Base-by-base conservation (phyloP, 768 basidiomycete genomes). In the Tylopilus intermedius region DNA sequence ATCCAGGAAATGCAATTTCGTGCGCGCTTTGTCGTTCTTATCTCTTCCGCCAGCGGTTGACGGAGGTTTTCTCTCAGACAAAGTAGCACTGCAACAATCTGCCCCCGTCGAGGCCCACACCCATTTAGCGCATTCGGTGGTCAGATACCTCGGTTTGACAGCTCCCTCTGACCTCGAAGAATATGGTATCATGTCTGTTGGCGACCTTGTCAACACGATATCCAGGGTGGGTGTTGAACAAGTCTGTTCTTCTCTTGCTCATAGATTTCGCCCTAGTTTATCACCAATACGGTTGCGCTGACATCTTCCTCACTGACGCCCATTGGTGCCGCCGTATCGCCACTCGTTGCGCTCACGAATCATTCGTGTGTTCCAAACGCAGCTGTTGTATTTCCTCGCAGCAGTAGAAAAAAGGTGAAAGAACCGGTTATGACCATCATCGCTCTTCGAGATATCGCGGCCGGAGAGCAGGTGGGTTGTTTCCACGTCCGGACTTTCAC, bases 321-420 rank as follows among this genome's bases (percentile, higher is more conserved):
- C 0, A 74, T 97, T 33, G 95, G 95, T 6, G 84, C 85, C 2
- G 82, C 86, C n/a, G 78, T 94, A 13, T 88, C 90, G 0, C 94
- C 94, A 0, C 62, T 79, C 0, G 71, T 86, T 4, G 94, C 94
- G 0, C 73, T 96, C 10, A 79, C 88, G 51, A 96, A 96, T 63
- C 94, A 97, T 63, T 88, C 88, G 0, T 94, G 93, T 63, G 77
- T 81, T 21, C 90, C 91, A 0, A 94, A 96, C 63, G 91, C 88
- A 0, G 90, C 86, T 30, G 79, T 94, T n/a, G 90, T 97, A 4
- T 97, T 95, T 63, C 94, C 94, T 45, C 75, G 81, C 4, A 66
- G 76, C 3, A 65, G 74, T 5, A 65, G 62, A 11, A 55, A 66
- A 13, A 59, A 61, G 0, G 61, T 51, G 18, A 68, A 76, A 26